phyloP scores from a whole-genome alignment of 2,329 filamentous ascomycete species.

The Huntiella moniliformis region DNA sequence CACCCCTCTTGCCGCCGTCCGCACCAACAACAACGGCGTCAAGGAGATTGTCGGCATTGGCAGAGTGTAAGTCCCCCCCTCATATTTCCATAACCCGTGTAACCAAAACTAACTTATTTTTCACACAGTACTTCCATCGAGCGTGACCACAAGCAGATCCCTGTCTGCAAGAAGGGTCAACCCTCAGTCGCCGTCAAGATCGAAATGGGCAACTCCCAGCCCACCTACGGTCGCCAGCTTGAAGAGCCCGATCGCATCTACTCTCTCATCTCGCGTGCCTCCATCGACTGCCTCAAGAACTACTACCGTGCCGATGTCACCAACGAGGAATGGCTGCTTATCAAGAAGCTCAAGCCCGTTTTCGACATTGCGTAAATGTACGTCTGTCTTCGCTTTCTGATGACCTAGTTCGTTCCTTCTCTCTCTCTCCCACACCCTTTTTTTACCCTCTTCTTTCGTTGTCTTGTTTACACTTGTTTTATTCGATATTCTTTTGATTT shows the following conservation, averaged over 20 bases:
- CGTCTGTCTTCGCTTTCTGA: neutral
- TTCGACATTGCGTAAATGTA: constrained; percentile 60
- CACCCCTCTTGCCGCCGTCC: constrained; percentile 78
- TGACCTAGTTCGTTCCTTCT: neutral
- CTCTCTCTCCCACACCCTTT: neutral
- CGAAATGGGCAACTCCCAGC: constrained; percentile 80
- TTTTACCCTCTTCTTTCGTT: neutral
- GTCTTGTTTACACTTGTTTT: neutral
- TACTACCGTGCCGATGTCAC: constrained; percentile 76
- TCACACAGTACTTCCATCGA: constrained; percentile 70
- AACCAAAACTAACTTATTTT: constrained; percentile 15
- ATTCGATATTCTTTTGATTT: too few relatives aligned
- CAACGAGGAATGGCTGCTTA: constrained; percentile 85
- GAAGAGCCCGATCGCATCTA: constrained; percentile 83
- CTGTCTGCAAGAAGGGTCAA: constrained; percentile 82
- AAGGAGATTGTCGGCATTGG: constrained; percentile 77
- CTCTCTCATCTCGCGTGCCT: constrained; percentile 67
- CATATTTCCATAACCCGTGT: neutral
- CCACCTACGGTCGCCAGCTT: constrained; percentile 81
- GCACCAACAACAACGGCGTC: constrained; percentile 57
- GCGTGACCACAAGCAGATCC: constrained; percentile 89
- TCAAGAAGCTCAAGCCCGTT: constrained; percentile 85
- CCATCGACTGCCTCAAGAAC: constrained; percentile 90
- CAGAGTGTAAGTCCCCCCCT: constrained; percentile 57
- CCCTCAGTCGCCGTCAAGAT: constrained; percentile 98